Conservation (phyloP, 345 rosid genomes). For the Syzygium grande region DNA sequence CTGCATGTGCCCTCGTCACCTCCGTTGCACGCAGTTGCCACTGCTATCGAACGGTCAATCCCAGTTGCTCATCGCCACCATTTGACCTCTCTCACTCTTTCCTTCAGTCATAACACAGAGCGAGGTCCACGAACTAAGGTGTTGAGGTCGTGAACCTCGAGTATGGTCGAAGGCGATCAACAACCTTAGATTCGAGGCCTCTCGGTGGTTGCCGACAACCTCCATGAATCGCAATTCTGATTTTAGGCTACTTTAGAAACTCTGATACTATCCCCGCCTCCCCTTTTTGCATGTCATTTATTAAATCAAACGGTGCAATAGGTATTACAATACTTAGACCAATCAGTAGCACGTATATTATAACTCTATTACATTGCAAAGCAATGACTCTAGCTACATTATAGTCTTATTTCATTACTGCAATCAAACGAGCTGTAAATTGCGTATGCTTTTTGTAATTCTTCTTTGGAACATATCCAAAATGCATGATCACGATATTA, state of each 20-base stretch:
- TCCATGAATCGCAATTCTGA: neutral
- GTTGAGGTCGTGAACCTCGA: neutral
- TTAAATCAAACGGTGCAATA: neutral
- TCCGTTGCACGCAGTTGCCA: fast-evolving
- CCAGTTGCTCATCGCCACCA: neutral
- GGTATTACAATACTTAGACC: neutral
- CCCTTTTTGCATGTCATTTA: neutral
- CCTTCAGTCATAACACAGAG: neutral
- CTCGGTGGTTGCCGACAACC: fast-evolving
- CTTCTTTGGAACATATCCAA: neutral
- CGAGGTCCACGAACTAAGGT: neutral
- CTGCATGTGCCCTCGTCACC: too few species aligned
- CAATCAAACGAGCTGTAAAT: neutral
- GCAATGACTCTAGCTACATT: neutral
- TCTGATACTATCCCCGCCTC: fast-evolving
- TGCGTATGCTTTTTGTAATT: neutral
- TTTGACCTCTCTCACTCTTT: neutral
- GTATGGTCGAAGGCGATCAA: too few species aligned
- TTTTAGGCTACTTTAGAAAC: neutral
- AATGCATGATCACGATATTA: neutral
- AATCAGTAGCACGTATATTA: neutral
- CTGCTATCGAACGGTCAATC: fast-evolving
- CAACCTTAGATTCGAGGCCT: neutral
- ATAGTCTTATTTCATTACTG: neutral
- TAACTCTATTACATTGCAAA: neutral